Base-by-base conservation (phyloP, 768 basidiomycete genomes). In the Rhizopogon salebrosus region DNA sequence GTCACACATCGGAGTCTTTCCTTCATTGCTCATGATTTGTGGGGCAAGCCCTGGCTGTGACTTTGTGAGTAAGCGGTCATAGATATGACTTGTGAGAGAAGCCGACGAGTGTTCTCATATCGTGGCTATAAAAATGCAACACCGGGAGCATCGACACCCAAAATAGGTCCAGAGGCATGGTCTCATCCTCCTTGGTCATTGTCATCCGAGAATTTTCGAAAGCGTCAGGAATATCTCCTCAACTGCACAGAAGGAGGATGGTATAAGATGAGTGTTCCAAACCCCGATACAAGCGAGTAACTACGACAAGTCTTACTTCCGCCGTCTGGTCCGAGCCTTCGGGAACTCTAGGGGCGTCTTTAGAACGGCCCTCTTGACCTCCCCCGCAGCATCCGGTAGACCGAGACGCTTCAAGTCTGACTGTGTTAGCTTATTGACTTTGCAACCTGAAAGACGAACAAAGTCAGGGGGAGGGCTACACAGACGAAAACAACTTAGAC, bases 331-430 rank as follows among this genome's bases (percentile, higher is more conserved):
- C 22, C 71, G 64, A 20, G 79, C 76, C 62, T 88, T 89, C 0
- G 93, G 94, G 70, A 97, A 97, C 55, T 80, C 75, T 1, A 95
- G 76, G 2, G 95, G 95, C 0, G 83, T 79, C 39, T 71, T 80
- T 51, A 98, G 74, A 1, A 87, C 72, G 0, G 93, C 94, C 49
- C 85, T 78, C 63, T 87, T 89, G 38, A 76, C 76, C 35, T 79
- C 80, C 7, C 77, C 83, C 3, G 80, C 81, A 29, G 74, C 77
- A 41, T 84, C 77, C 0, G 85, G 76, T 18, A 93, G 70, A 9
- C 90, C 88, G 35, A 89, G 73, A 55, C 78, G 75, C 53, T 83
- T 82, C 6, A 92, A 76, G 56, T 95, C 89, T 14, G 76, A 75
- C 7, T 78, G 70, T 2, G 74, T 70, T 22, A 88, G 68, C 41